These are phyloP conservation scores for Penicillium nordicum DNA, from an alignment of 2,329 filamentous ascomycete genomes.

Conservation along the genomic window DNA sequence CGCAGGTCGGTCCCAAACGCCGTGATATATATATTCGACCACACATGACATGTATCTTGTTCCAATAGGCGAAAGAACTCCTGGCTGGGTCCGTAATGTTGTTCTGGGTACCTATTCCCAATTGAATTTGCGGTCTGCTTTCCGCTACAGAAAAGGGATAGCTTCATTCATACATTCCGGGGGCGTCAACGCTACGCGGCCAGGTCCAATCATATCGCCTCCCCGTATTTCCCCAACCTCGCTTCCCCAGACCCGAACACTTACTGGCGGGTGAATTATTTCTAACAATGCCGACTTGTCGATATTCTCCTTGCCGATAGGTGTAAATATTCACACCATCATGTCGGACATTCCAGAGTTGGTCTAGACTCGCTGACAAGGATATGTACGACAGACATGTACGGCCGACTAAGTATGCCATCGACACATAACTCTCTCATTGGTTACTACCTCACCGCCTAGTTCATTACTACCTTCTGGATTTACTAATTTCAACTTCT, in stretches of 20 bases:
- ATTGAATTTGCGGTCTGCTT: neutral
- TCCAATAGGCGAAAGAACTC: neutral
- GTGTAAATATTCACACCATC: conserved; percentile 12
- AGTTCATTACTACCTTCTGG: too few species aligned
- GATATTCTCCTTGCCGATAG: conserved; percentile 7
- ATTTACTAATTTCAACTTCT: too few species aligned
- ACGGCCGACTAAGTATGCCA: too few species aligned
- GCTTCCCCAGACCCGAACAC: conserved; percentile 14
- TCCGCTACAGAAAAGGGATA: conserved; percentile 19
- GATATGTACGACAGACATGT: neutral
- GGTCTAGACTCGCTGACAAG: neutral
- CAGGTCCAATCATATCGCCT: conserved; percentile 10
- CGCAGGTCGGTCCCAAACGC: neutral
- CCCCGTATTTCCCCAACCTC: neutral
- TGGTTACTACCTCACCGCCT: too few species aligned
- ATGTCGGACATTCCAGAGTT: conserved; percentile 6
- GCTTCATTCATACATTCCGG: neutral
- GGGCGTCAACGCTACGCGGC: neutral
- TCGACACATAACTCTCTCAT: too few species aligned
- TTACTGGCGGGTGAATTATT: conserved; percentile 3
- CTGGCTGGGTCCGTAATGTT: neutral
- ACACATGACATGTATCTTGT: neutral
- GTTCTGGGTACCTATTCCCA: neutral
- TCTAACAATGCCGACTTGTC: neutral
- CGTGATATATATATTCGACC: neutral